Base-by-base conservation (phyloP, 148 eudicot genomes). In the Rhododendron griersonianum region DNA sequence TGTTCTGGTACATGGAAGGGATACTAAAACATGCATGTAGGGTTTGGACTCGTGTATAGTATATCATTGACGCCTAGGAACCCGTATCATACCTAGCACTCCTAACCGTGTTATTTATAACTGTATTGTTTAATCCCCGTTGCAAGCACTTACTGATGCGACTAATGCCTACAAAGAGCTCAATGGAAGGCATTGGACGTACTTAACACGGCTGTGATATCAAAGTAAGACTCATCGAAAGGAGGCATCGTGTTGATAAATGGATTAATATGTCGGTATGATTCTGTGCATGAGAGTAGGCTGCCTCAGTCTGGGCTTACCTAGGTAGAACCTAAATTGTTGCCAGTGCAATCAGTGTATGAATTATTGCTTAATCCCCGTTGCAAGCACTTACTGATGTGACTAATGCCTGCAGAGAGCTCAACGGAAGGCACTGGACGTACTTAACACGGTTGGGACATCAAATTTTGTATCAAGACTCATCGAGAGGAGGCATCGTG, bases 101-200 rank as follows among this genome's bases (percentile, higher is more conserved):
- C 37, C 16, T 3, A 25, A 30, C 37, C 9, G 33, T 30, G 44
- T 41, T 41, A 69, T 28, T 69, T 69, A 16, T 25, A 69, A 10
- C 7, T 4, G 1, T 28, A 14, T 14, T 30, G 39, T 69, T 47
- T 47, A 47, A 47, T 47, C 11, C 2, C 2, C 2, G 11, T 63
- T 63, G 21, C 23, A 63, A 63, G 69, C 28, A 63, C 69, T n/a
- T n/a, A 23, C 14, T 39, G 44, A 28, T 21, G 55, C 28, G 7
- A 81, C 37, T 87, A 59, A 1, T 53, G 55, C 7, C 2, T 93
- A 89, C 94, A 96, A 96, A 91, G 93, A 85, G 98, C 98, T 65
- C 98, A 96, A 41, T 93, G 98, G 73, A 96, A 94, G 88, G 94
- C 93, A 61, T 88, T 96, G 86, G 98, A 96, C 86, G 91, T 96